These are phyloP conservation scores for Kodamaea fungicola DNA, from an alignment of 1,139 yeast species.

Conservation along the genomic window DNA sequence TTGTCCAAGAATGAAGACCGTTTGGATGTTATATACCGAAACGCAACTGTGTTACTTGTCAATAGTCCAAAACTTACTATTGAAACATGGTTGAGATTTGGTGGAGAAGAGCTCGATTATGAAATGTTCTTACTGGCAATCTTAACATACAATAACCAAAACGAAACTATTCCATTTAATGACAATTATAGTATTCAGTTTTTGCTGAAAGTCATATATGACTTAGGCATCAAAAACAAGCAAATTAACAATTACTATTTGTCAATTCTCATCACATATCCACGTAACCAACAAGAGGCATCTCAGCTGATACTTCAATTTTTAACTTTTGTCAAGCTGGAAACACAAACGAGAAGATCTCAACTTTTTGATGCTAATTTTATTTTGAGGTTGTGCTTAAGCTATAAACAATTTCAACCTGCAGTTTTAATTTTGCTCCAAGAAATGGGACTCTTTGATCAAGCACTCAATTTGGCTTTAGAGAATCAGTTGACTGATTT, in stretches of 20 bases:
- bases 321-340: conserved; percentile 24
- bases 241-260: conserved; percentile 69
- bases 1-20: conserved; percentile 29
- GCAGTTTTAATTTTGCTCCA: conserved; percentile 71
- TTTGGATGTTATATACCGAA: conserved; percentile 52
- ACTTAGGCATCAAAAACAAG: conserved; percentile 44
- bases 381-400: conserved; percentile 69
- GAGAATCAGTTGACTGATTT: conserved; percentile 57
- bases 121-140: conserved; percentile 72
- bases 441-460: conserved; percentile 65
- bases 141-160: conserved; percentile 57
- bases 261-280: conserved; percentile 66
- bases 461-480: conserved; percentile 76
- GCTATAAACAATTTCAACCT: conserved; percentile 54
- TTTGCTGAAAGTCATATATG: conserved; percentile 56
- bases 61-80: conserved; percentile 70
- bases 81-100: conserved; percentile 71
- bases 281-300: conserved; percentile 23
- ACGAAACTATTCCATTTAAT: conserved; percentile 20
- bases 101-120: conserved; percentile 41
- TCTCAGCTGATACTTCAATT: conserved; percentile 22
- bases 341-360: conserved; percentile 11
- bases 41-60: conserved; percentile 63
- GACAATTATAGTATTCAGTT: conserved; percentile 68
- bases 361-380: conserved; percentile 62